phyloP scores from a whole-genome alignment of 805 yeast genomes.

The Spathaspora hagerdaliae region DNA sequence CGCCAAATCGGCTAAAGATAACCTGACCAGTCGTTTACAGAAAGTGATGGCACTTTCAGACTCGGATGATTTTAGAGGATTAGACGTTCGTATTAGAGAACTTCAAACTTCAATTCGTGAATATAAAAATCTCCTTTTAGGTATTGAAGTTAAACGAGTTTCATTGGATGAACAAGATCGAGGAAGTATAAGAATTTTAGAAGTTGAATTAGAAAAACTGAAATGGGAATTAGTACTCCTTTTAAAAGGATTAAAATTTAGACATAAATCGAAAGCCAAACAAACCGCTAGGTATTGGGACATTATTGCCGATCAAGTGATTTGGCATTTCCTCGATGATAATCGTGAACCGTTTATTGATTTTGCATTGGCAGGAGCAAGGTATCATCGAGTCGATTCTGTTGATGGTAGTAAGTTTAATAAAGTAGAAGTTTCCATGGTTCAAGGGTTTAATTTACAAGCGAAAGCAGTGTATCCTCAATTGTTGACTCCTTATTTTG shows the following conservation, averaged over 20 bases:
- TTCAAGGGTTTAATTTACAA: slow-evolving; percentile 68
- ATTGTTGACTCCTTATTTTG: slow-evolving; percentile 50
- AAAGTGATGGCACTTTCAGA: slow-evolving; percentile 36
- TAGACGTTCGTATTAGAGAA: slow-evolving; percentile 23
- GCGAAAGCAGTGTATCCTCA: slow-evolving; percentile 62
- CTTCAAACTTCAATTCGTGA: slow-evolving; percentile 29
- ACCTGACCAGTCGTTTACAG: slow-evolving; percentile 35
- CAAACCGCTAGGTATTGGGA: slow-evolving; percentile 22
- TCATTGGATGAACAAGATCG: slow-evolving; percentile 16
- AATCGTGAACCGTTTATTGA: slow-evolving; percentile 64
- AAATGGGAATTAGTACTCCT: slow-evolving; percentile 30
- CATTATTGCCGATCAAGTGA: slow-evolving; percentile 57
- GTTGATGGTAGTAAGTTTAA: slow-evolving; percentile 67
- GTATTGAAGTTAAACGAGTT: slow-evolving; percentile 31
- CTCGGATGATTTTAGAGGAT: slow-evolving; percentile 30
- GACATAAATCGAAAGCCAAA: slow-evolving; percentile 11
- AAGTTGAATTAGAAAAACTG: slow-evolving; percentile 30
- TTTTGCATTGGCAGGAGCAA: slow-evolving; percentile 58
- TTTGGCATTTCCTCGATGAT: slow-evolving; percentile 64
- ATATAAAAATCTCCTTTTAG: slow-evolving; percentile 33
- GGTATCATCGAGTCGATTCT: slow-evolving; percentile 58
- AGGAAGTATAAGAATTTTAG: slow-evolving; percentile 18
- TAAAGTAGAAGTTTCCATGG: slow-evolving; percentile 50
- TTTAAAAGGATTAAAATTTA: slow-evolving; percentile 26
- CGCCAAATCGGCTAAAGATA: slow-evolving; percentile 21